These are phyloP conservation scores for Arthrinium phaeospermum DNA, from an alignment of 2,329 filamentous ascomycete species.

Conservation along the genomic window DNA sequence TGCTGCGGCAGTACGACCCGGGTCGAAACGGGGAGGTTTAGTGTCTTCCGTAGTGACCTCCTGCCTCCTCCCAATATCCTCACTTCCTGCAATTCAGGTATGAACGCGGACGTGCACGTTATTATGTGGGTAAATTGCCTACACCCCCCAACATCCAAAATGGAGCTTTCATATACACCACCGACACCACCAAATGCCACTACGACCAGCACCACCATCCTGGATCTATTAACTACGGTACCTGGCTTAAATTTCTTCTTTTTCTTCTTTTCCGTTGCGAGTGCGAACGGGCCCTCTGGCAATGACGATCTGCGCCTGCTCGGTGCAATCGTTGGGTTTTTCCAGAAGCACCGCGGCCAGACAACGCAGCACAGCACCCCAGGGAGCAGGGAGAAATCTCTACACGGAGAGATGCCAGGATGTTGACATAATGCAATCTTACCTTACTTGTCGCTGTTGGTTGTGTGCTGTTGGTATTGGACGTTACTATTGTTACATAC, in stretches of 20 bases:
- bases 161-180: conserved; percentile 10
- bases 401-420: background rate
- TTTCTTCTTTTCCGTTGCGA: conserved; percentile 8
- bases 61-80: conserved; percentile 17
- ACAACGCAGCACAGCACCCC: background rate
- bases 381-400: background rate
- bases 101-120: conserved; percentile 7
- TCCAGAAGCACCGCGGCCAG: background rate
- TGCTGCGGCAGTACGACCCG: conserved; percentile 8
- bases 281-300: background rate
- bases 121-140: conserved; percentile 9
- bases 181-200: background rate
- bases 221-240: background rate
- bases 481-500: background rate
- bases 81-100: conserved; percentile 8
- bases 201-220: background rate
- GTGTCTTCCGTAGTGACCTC: conserved; percentile 9
- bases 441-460: background rate
- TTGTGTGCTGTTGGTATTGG: background rate
- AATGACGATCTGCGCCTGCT: conserved; percentile 8
- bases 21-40: conserved; percentile 12
- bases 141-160: background rate
- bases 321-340: background rate
- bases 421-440: background rate
- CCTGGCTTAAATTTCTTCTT: conserved; percentile 5